Evolutionary conservation across 1,284 basidiomycete species (phyloP), one percentile per base, ranked within the genome.

Genomic region (Cutaneotrichosporon cavernicola): DNA sequence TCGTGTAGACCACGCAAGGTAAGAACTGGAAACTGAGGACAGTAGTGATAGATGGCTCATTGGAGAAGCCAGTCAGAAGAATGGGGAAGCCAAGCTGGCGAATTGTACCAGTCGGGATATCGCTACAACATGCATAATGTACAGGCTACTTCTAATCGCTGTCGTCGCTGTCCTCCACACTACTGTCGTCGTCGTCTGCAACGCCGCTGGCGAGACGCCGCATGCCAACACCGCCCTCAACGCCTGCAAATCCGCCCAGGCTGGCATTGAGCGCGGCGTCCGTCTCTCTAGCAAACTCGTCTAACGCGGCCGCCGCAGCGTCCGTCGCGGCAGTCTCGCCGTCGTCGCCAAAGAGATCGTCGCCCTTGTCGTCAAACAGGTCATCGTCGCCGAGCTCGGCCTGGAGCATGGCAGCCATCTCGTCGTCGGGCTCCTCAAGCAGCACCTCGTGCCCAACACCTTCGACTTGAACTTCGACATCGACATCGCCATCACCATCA

Each of bases 321-420:
- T 67, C 60, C n/a, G 66, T 63, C 2, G 60, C 67, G 0, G 63
- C 64, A 26, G 36, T 53, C 7, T 58, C 26, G 32, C 50, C 58
- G 21, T 32, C 58, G 21, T 60, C 63, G 34, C 38, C 21, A 5
- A 31, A 32, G 4, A 56, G 55, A n/a, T 56, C 55, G 9, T 21
- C 55, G 3, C 22, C 55, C 9, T 56, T 22, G 21, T 43, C 55
- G 13, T 38, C 55, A 21, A 32, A 18, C 9, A 51, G 56, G 26
- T 61, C 64, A 46, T 75, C 31, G 88, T 87, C 71, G 71, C 69
- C 70, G 52, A 76, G 62, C 62, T 72, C 71, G 26, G 70, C 73
- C 34, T 68, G 62, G 18, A 76, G 68, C 40, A 77, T 65, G 43
- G 69, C 69, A 3, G 76, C 73, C 75, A 76, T 76, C 64, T 73